Evolutionary conservation across 495 filamentous ascomycete genomes (phyloP).

Genomic region (Articulospora tetracladia): DNA sequence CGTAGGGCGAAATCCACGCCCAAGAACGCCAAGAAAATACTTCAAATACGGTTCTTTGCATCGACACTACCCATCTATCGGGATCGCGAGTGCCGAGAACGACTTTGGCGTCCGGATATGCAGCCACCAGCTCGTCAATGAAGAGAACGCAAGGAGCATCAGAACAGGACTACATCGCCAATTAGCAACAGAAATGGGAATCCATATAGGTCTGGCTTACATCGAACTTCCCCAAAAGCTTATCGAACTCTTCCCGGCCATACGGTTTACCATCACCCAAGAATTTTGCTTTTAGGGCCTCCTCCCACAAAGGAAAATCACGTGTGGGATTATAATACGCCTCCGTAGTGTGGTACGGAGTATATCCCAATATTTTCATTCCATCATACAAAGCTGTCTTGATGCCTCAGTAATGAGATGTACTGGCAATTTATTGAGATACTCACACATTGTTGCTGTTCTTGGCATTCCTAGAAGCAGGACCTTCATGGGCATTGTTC

Average conservation of each 20-base stretch:
- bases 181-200: no score
- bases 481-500: no score
- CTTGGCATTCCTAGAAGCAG: no score
- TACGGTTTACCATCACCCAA: background rate
- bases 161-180: no score
- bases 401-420: no score
- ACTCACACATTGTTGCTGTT: no score
- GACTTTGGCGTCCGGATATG: conserved; percentile 44
- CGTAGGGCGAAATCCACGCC: background rate
- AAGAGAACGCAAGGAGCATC: conserved; percentile 29
- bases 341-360: no score
- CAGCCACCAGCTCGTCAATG: conserved; percentile 35
- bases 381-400: no score
- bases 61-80: conserved; percentile 37
- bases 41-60: background rate
- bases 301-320: conserved; percentile 10
- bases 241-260: background rate
- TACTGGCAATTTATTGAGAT: no score
- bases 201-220: no score
- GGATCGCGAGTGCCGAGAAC: conserved; percentile 35
- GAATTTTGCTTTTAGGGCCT: background rate
- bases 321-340: no score
- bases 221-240: conserved; percentile 27
- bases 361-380: no score
- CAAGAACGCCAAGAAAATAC: background rate